phyloP scores from a whole-genome alignment of 2,329 filamentous ascomycete genomes.

The Stemphylium vesicarium region DNA sequence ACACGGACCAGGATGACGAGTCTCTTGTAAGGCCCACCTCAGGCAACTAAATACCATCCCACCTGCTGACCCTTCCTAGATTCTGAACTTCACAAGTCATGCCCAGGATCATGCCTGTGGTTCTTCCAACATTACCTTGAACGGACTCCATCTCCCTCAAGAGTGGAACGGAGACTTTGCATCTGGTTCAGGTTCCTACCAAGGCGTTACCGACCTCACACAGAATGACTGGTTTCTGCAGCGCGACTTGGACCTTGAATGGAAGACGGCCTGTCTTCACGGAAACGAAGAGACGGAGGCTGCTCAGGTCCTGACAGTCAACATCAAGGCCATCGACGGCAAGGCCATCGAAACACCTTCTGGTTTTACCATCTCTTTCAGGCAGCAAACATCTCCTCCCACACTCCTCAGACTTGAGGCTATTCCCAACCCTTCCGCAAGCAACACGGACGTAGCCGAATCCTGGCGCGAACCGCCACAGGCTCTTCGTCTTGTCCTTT shows the following conservation, averaged over 20 bases:
- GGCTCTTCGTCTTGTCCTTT: constrained; percentile 38
- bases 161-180: constrained; percentile 48
- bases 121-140: constrained; percentile 52
- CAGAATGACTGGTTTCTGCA: constrained; percentile 44
- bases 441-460: constrained; percentile 34
- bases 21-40: constrained; percentile 48
- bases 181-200: constrained; percentile 43
- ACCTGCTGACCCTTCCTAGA: constrained; percentile 44
- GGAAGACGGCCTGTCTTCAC: constrained; percentile 49
- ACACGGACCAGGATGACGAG: constrained; percentile 50
- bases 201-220: constrained; percentile 35
- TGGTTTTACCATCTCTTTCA: constrained; percentile 51
- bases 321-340: constrained; percentile 49
- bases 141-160: constrained; percentile 48
- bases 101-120: constrained; percentile 47
- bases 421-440: constrained; percentile 40
- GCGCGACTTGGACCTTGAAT: constrained; percentile 48
- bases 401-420: constrained; percentile 46
- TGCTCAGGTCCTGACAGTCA: constrained; percentile 49
- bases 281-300: constrained; percentile 33
- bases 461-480: constrained; percentile 48
- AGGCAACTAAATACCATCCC: constrained; percentile 37
- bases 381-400: constrained; percentile 44
- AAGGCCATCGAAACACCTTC: constrained; percentile 36
- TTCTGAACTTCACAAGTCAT: constrained; percentile 51